Evolutionary conservation across 176 grass and related monocot species (phyloP).

Genomic region (Ensete glaucum): DNA sequence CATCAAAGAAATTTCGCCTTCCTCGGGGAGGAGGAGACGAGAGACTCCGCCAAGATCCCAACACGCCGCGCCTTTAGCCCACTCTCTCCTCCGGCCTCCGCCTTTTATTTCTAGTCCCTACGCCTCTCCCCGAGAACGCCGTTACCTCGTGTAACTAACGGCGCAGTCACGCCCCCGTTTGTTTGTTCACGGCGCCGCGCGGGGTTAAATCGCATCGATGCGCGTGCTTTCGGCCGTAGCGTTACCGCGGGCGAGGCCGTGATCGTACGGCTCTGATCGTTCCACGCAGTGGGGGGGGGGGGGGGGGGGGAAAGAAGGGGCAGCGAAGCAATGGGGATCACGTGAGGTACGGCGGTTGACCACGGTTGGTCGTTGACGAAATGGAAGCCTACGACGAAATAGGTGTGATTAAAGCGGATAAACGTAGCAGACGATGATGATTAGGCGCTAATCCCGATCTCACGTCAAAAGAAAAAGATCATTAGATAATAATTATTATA

Average conservation of each 20-base stretch:
- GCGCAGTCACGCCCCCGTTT: background rate
- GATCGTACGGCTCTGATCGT: background rate
- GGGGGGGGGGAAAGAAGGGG: background rate
- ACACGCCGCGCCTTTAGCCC: background rate
- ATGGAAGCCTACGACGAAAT: background rate
- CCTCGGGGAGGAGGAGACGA: background rate
- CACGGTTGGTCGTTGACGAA: background rate
- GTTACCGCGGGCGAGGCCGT: background rate
- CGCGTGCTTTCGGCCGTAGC: background rate
- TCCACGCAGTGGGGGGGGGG: background rate
- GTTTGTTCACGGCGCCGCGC: background rate
- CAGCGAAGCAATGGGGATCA: background rate
- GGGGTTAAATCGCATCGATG: background rate
- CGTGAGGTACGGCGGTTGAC: conserved; percentile 4
- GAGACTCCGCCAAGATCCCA: background rate
- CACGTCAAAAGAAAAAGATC: background rate
- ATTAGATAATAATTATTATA: background rate
- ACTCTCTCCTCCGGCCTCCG: background rate
- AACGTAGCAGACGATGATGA: background rate
- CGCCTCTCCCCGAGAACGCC: background rate
- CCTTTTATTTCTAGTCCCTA: background rate
- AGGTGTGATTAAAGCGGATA: too few relatives aligned
- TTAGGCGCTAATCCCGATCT: conserved; percentile 5
- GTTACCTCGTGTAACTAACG: background rate
- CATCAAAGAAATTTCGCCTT: background rate